Percentiles rank a stretch among this genome's conserved stretches.
phyloP scores from a whole-genome alignment of 1,284 basidiomycete genomes.

The Ustilago cynodontis region DNA sequence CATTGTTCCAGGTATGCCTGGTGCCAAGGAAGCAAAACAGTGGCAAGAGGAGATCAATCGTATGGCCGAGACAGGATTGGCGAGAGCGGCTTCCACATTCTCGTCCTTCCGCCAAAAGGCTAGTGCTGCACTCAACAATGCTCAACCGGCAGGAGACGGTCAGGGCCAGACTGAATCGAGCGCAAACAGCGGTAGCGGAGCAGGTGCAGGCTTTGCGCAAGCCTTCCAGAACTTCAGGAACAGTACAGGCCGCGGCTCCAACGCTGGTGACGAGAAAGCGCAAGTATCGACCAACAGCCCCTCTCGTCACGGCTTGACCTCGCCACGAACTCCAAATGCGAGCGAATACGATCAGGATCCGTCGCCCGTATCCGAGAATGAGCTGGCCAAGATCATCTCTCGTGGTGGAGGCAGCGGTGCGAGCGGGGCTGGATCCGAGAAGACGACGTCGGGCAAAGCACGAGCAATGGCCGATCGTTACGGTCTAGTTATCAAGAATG shows the following conservation, averaged over 20 bases:
- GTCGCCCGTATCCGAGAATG: conserved; percentile 57
- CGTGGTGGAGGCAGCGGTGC: conserved; percentile 29
- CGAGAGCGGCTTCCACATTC: conserved; percentile 59
- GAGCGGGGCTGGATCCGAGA: conserved; percentile 1
- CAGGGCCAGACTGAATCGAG: conserved; percentile 11
- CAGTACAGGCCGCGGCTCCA: conserved; percentile 17
- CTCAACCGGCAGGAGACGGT: conserved; percentile 21
- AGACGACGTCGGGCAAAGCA: conserved; percentile 21
- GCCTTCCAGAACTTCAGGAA: conserved; percentile 38
- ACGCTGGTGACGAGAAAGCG: conserved; percentile 1
- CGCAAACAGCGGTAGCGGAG: conserved; percentile 5
- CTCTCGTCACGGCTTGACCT: conserved; percentile 17
- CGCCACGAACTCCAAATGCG: conserved; percentile 43
- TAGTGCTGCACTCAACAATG: conserved; percentile 44
- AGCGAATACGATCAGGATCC: conserved; percentile 58
- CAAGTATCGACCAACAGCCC: neutral
- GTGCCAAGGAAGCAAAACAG: conserved; percentile 60
- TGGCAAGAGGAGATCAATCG: conserved; percentile 64
- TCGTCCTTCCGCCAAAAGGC: conserved; percentile 54
- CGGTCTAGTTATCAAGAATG: conserved; percentile 39
- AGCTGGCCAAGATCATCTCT: conserved; percentile 62
- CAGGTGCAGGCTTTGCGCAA: conserved; percentile 29
- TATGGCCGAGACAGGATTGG: conserved; percentile 57
- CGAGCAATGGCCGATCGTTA: conserved; percentile 40
- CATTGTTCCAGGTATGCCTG: conserved; percentile 51